phyloP scores from a whole-genome alignment of 2,329 filamentous ascomycete genomes.

The Claviceps arundinis region DNA sequence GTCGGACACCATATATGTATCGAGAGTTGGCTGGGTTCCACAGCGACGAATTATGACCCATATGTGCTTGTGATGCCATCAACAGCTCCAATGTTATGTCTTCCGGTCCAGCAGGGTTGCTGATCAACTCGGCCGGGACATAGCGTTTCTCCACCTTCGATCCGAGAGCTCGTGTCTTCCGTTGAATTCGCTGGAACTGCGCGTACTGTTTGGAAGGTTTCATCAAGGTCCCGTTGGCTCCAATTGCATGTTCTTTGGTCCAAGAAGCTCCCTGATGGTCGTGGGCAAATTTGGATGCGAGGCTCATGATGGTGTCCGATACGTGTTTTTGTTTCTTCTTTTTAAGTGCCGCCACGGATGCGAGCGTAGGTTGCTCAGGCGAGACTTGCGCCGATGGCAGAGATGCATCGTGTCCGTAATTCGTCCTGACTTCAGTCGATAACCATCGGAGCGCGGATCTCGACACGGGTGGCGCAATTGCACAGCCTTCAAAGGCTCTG shows the following conservation, averaged over 20 bases:
- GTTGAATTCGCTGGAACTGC: constrained; percentile 25
- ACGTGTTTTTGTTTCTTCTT: constrained; percentile 23
- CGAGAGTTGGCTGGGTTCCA: constrained; percentile 93
- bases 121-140: constrained; percentile 50
- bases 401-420: constrained; percentile 4
- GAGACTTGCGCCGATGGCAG: constrained; percentile 10
- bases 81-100: constrained; percentile 85
- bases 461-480: constrained; percentile 31
- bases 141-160: constrained; percentile 42
- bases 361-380: constrained; percentile 9
- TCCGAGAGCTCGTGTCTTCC: constrained; percentile 34
- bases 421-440: constrained; percentile 17
- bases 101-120: constrained; percentile 59
- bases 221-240: constrained; percentile 22
- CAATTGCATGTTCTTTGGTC: constrained; percentile 18
- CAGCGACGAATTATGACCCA: constrained; percentile 78
- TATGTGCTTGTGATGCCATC: constrained; percentile 73
- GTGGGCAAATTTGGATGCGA: constrained; percentile 21
- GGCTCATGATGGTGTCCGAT: constrained; percentile 20
- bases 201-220: constrained; percentile 26
- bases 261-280: constrained; percentile 21
- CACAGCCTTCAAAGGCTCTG: constrained; percentile 21
- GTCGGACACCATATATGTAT: constrained; percentile 84
- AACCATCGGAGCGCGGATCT: constrained; percentile 20
- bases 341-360: constrained; percentile 11